Evolutionary conservation across 2,329 filamentous ascomycete species (phyloP).

Genomic region (Aspergillus tubingensis): DNA sequence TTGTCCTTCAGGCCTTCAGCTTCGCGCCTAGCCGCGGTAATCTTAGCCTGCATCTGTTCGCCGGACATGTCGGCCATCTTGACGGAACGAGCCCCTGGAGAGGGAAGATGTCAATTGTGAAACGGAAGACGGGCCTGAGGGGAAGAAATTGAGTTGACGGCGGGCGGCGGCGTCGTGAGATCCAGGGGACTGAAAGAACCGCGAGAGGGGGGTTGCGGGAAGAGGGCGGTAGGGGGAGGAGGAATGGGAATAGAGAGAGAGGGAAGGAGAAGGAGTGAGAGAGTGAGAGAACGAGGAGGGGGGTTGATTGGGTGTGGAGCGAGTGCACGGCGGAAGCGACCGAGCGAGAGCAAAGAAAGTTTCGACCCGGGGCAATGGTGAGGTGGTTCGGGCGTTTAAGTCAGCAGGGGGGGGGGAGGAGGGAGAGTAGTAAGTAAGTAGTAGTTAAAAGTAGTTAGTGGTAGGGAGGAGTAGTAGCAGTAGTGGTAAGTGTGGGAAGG

Average conservation of each 20-base stretch:
- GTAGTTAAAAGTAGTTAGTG: no score
- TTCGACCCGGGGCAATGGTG: conserved; percentile 21
- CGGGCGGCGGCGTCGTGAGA: conserved; percentile 35
- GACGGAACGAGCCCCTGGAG: conserved; percentile 30
- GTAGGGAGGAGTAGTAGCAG: no score
- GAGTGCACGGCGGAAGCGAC: conserved; percentile 29
- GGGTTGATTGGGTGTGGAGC: conserved; percentile 30
- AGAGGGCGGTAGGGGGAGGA: conserved; percentile 13
- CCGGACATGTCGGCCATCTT: conserved; percentile 53
- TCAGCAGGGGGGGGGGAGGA: conserved; percentile 10
- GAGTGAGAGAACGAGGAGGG: conserved; percentile 15
- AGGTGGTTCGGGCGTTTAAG: conserved; percentile 19
- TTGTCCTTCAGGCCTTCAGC: conserved; percentile 96
- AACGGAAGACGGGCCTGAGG: conserved; percentile 12
- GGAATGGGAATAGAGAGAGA: conserved; percentile 13
- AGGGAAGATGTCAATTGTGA: conserved; percentile 25
- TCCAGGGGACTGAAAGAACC: conserved; percentile 21
- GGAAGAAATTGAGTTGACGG: conserved; percentile 28
- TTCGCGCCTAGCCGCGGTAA: conserved; percentile 90
- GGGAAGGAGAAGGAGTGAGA: conserved; percentile 8
- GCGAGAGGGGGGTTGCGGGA: conserved; percentile 13
- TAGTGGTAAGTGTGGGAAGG: no score
- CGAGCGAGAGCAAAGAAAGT: conserved; percentile 27
- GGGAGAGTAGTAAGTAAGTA: neutral
- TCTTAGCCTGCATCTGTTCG: conserved; percentile 82